Base-by-base conservation (phyloP, 2,329 filamentous ascomycete genomes). In the Aspergillus aculeatinus region DNA sequence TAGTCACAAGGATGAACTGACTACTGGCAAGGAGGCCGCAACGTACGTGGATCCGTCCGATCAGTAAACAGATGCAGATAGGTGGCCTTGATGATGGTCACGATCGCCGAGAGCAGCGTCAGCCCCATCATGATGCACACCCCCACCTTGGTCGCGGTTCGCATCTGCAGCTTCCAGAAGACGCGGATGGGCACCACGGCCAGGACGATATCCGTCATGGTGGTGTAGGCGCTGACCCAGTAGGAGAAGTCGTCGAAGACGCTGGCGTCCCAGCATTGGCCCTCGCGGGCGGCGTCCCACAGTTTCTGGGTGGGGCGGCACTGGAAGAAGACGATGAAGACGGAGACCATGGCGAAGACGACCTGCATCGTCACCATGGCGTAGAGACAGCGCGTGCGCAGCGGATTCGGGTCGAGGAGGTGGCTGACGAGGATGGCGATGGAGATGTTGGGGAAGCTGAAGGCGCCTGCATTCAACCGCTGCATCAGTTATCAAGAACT, bases 381-480 rank as follows among this genome's bases (percentile, higher is more conserved):
- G 50, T 68, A 68, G 4, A 72, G 61, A 10, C 53, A 48, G 27
- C 62, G 48, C 3, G 63, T 55, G 39, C 70, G 65, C 3, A 59
- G 49, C 3, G 58, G 55, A 42, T 71, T 68, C 6, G 66, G 69
- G 47, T 70, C 69, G 1, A 72, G 65, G 3, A 72, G 62, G 42
- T 70, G 53, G 21, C 59, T 62, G 39, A 70, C 60, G 16, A 71
- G 64, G 21, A 71, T 69, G 6, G 69, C 62, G 60, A 70, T 70
- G 16, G 67, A 65, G 53, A 71, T 70, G 56, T 71, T 71, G 33
- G 69, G 70, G 47, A 71, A 70, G 55, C 68, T 70, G 53, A 67
- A 72, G 21, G 68, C 35, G 33, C 52, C 58, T 60, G 48, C 16
- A 35, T 12, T 12, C 33, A 12, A 4, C 12, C 12, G 2, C 6